These are phyloP conservation scores for Coemansia erecta DNA, from an alignment of 192 early-diverging fungal genomes.

Conservation along the genomic window DNA sequence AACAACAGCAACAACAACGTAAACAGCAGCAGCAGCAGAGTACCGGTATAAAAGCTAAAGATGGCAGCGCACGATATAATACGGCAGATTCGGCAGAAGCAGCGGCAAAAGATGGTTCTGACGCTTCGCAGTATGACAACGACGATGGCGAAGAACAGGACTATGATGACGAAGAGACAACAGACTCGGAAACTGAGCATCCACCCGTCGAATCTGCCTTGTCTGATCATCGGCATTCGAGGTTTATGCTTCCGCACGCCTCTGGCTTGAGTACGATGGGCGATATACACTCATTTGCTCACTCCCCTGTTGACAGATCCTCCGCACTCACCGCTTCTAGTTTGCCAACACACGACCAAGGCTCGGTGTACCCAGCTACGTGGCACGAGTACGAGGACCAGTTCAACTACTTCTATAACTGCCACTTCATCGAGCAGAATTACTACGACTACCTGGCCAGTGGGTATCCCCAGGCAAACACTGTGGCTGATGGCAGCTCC, in stretches of 20 bases:
- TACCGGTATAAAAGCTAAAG: too few species aligned
- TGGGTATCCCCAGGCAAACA: too few species aligned
- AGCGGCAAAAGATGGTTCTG: too few species aligned
- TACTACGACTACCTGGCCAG: conserved; percentile 42
- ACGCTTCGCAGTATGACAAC: background rate
- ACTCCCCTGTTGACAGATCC: conserved; percentile 11
- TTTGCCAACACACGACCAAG: conserved; percentile 16
- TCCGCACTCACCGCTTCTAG: conserved; percentile 13
- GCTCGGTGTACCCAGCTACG: conserved; percentile 32
- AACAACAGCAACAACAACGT: background rate
- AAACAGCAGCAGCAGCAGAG: too few species aligned
- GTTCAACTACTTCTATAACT: conserved; percentile 54
- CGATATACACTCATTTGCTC: conserved; percentile 41
- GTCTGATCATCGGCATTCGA: conserved; percentile 18
- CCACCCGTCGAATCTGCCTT: background rate
- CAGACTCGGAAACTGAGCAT: background rate
- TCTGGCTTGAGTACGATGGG: conserved; percentile 51
- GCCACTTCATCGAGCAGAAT: conserved; percentile 51
- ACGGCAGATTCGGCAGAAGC: too few species aligned
- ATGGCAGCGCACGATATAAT: too few species aligned
- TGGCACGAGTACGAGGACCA: conserved; percentile 53
- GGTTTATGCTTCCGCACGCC: conserved; percentile 44
- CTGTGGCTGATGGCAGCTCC: too few species aligned
- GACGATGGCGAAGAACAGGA: background rate
- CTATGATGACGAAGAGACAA: background rate